These are phyloP conservation scores for Lizonia empirigonia DNA, from an alignment of 2,329 filamentous ascomycete species.

Conservation along the genomic window DNA sequence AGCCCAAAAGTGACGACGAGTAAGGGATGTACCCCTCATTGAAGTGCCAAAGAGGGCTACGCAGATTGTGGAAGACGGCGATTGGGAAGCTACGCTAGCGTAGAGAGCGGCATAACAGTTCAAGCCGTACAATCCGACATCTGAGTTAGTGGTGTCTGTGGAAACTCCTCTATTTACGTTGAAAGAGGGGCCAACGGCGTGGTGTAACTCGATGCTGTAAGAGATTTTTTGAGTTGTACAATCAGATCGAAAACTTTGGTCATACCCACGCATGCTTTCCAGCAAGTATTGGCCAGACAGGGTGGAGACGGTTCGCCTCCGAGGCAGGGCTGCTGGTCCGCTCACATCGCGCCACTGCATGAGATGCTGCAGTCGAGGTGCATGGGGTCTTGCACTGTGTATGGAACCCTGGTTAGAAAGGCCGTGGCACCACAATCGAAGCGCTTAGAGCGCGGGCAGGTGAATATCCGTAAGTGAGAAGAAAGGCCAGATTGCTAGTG, in stretches of 20 bases:
- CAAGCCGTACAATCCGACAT: not conserved
- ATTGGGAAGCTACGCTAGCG: conserved; percentile 1
- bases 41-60: not conserved
- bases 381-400: not conserved
- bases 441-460: conserved; percentile 6
- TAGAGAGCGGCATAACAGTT: conserved; percentile 4
- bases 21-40: conserved; percentile 8
- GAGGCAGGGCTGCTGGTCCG: not conserved
- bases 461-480: not conserved
- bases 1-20: not conserved
- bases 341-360: not conserved
- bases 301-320: not conserved
- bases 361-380: not conserved
- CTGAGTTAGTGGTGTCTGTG: not conserved
- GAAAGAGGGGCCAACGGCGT: not conserved
- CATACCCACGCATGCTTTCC: not conserved
- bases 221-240: not conserved
- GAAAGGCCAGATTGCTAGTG: not conserved
- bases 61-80: not conserved
- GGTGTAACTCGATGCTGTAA: not conserved
- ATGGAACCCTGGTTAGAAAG: not conserved
- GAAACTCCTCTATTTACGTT: not conserved
- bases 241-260: not conserved
- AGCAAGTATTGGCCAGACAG: not conserved
- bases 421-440: not conserved